Conservation (phyloP, 78 protist species). For the Dictyostelium firmibasis region DNA sequence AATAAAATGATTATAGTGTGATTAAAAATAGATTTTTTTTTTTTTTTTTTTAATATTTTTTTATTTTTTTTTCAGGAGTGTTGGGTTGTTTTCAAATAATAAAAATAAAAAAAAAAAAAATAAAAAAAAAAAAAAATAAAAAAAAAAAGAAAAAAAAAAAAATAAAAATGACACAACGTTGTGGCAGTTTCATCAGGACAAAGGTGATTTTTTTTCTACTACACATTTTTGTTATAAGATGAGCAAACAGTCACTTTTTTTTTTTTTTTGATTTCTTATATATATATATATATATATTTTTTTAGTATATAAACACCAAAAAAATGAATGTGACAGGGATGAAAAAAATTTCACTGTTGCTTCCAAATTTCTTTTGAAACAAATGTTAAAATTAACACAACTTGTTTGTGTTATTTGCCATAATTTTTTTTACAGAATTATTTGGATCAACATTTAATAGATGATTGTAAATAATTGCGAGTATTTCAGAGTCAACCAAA, state of each 20-base stretch:
- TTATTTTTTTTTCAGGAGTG: too few relatives aligned
- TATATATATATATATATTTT: background rate
- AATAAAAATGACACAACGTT: background rate
- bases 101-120: background rate
- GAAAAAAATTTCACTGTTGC: background rate
- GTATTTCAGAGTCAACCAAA: slow-evolving; percentile 63
- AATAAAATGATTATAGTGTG: background rate
- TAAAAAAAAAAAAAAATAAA: background rate
- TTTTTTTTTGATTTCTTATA: background rate
- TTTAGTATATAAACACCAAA: background rate
- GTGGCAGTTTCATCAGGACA: background rate
- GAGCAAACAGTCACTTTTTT: background rate
- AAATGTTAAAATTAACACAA: background rate
- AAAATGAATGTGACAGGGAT: background rate
- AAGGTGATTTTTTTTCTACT: background rate
- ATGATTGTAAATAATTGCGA: slow-evolving; percentile 63
- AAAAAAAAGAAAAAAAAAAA: background rate
- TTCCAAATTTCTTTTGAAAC: background rate
- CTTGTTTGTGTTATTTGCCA: background rate
- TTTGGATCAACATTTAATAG: background rate
- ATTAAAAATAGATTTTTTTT: background rate
- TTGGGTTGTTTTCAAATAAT: background rate
- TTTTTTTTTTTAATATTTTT: too few relatives aligned
- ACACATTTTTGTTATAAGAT: background rate
- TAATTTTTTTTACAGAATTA: background rate